Conservation (phyloP, 2,329 filamentous ascomycete genomes). For the Aspergillus transmontanensis region DNA sequence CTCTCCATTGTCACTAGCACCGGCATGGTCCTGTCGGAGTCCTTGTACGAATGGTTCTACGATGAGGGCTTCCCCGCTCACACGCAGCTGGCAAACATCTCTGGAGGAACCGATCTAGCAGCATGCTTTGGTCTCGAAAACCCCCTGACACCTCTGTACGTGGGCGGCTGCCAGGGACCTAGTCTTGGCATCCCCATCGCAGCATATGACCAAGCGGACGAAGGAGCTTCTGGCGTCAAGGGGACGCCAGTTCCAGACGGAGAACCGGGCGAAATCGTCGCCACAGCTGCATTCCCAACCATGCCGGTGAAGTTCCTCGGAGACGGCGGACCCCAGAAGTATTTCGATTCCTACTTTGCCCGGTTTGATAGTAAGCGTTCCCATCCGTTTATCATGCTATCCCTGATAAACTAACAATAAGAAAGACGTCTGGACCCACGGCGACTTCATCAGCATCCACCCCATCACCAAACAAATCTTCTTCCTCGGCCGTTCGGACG, state of each 20-base stretch:
- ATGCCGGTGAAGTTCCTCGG: slow-evolving; percentile 69
- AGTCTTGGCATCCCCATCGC: slow-evolving; percentile 57
- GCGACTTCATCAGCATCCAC: slow-evolving; percentile 75
- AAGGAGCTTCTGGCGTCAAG: slow-evolving; percentile 49
- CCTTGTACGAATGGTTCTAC: slow-evolving; percentile 80
- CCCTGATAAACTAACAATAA: neutral
- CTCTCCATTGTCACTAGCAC: slow-evolving; percentile 69
- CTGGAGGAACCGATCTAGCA: slow-evolving; percentile 74
- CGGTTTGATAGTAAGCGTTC: slow-evolving; percentile 53
- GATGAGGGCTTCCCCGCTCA: slow-evolving; percentile 68
- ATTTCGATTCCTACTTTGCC: slow-evolving; percentile 57
- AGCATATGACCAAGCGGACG: slow-evolving; percentile 60
- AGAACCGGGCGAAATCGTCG: slow-evolving; percentile 74
- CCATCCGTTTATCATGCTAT: too few species aligned
- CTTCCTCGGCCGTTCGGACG: slow-evolving; percentile 57
- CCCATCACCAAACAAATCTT: slow-evolving; percentile 62
- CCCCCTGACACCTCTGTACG: slow-evolving; percentile 67
- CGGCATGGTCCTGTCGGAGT: slow-evolving; percentile 78
- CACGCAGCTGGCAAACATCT: slow-evolving; percentile 72
- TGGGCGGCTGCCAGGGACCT: slow-evolving; percentile 59
- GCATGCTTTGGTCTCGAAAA: slow-evolving; percentile 55
- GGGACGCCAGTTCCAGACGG: slow-evolving; percentile 62
- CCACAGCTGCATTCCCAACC: slow-evolving; percentile 71
- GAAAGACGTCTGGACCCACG: slow-evolving; percentile 62
- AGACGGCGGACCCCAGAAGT: slow-evolving; percentile 57